Evolutionary conservation across 805 yeast species (phyloP).

Genomic region (Sugiyamaella lignohabitans): DNA sequence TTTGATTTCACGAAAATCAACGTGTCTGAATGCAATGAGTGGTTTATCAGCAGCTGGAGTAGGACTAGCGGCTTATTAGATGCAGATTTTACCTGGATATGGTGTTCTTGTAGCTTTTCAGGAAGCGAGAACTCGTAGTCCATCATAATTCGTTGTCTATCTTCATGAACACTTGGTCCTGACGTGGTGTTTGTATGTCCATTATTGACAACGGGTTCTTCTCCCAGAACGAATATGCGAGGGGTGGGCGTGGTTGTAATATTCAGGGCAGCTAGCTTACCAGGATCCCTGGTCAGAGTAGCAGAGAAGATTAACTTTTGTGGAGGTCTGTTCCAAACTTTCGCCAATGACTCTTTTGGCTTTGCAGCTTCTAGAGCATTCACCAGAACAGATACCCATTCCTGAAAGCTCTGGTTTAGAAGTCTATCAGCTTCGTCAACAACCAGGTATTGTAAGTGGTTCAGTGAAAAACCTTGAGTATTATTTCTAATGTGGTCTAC

Average conservation of each 20-base stretch:
- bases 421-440: conserved; percentile 94
- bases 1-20: conserved; percentile 69
- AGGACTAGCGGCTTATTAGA: conserved; percentile 68
- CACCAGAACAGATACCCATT: conserved; percentile 63
- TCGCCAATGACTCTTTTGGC: conserved; percentile 12
- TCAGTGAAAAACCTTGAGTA: conserved; percentile 34
- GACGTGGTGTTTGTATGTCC: not conserved
- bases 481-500: conserved; percentile 46
- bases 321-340: conserved; percentile 34
- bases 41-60: conserved; percentile 43
- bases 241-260: conserved; percentile 49
- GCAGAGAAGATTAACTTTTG: conserved; percentile 82
- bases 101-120: conserved; percentile 29
- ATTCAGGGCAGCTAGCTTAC: conserved; percentile 66
- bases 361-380: conserved; percentile 17
- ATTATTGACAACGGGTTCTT: conserved; percentile 25
- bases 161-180: conserved; percentile 1
- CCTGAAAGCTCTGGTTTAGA: conserved; percentile 90
- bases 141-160: conserved; percentile 4
- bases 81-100: conserved; percentile 28
- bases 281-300: conserved; percentile 89
- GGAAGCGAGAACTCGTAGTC: conserved; percentile 35
- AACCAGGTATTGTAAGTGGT: conserved; percentile 55
- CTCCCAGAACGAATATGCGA: conserved; percentile 67
- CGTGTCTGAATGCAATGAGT: conserved; percentile 36